Percentiles rank a stretch among this genome's conserved stretches.
phyloP scores from a whole-genome alignment of 2,329 filamentous ascomycete genomes.

The Colletotrichum paranaense region DNA sequence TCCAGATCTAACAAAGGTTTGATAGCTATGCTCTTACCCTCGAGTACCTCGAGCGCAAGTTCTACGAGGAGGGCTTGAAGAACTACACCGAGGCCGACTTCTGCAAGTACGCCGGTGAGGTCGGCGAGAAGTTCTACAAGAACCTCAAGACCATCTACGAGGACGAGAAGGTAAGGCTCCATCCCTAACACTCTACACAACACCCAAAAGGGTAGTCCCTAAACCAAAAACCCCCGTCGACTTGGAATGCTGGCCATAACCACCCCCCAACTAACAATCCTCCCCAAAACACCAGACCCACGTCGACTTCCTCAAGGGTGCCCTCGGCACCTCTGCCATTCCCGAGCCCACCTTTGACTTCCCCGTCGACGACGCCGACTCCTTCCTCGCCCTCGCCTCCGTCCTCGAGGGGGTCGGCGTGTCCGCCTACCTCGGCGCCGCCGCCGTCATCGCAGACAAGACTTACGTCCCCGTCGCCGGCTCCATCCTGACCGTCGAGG shows the following conservation, averaged over 20 bases:
- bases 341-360: conserved; percentile 60
- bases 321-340: conserved; percentile 58
- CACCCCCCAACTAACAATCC: background rate
- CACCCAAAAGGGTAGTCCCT: too few species aligned
- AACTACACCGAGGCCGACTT: conserved; percentile 68
- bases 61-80: conserved; percentile 69
- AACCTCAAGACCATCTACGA: conserved; percentile 66
- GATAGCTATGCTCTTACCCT: conserved; percentile 59
- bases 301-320: conserved; percentile 64
- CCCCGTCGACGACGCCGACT: conserved; percentile 64
- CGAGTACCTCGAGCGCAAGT: conserved; percentile 69
- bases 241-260: too few species aligned
- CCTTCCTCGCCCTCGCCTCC: conserved; percentile 70
- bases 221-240: too few species aligned
- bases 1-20: background rate
- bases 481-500: conserved; percentile 72
- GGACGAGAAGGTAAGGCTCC: conserved; percentile 59
- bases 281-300: conserved; percentile 52
- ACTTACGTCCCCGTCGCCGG: conserved; percentile 70
- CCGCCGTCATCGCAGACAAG: conserved; percentile 66
- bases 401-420: conserved; percentile 76
- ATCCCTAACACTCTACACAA: too few species aligned
- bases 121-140: conserved; percentile 59
- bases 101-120: conserved; percentile 59
- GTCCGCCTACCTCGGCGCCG: conserved; percentile 72